Percentiles rank a stretch among this genome's conserved stretches.
phyloP scores from a whole-genome alignment of 2,329 filamentous ascomycete species.

The Chalara sp. region DNA sequence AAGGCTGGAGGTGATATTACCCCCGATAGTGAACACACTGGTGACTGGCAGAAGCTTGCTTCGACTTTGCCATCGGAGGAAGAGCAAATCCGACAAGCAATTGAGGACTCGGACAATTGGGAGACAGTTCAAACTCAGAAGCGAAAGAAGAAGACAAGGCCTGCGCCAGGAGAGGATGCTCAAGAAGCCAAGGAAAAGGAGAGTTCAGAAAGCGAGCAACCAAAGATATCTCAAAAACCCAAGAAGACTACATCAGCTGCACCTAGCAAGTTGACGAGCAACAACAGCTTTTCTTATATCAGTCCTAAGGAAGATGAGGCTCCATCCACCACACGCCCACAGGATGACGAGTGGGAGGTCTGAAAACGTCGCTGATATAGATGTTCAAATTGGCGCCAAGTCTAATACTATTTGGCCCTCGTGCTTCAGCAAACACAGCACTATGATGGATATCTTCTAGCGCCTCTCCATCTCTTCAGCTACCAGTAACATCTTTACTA shows the following conservation, averaged over 20 bases:
- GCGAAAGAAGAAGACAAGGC: slow-evolving; percentile 25
- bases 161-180: not conserved
- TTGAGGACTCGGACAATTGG: slow-evolving; percentile 48
- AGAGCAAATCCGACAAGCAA: slow-evolving; percentile 52
- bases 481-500: too few species aligned
- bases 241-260: not conserved
- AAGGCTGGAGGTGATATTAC: slow-evolving; percentile 13
- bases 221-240: not conserved
- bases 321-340: not conserved
- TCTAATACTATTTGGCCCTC: too few species aligned
- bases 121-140: slow-evolving; percentile 44
- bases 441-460: too few species aligned
- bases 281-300: too few species aligned
- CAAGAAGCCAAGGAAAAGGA: not conserved
- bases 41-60: slow-evolving; percentile 14
- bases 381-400: too few species aligned
- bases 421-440: too few species aligned
- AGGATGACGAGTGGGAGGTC: not conserved
- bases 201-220: not conserved
- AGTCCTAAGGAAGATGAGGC: too few species aligned
- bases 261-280: not conserved
- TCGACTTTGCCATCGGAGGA: slow-evolving; percentile 47
- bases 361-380: too few species aligned
- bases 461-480: too few species aligned
- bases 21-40: slow-evolving; percentile 14